phyloP scores from a whole-genome alignment of 1,284 basidiomycete species.

The Hemileia vastatrix region DNA sequence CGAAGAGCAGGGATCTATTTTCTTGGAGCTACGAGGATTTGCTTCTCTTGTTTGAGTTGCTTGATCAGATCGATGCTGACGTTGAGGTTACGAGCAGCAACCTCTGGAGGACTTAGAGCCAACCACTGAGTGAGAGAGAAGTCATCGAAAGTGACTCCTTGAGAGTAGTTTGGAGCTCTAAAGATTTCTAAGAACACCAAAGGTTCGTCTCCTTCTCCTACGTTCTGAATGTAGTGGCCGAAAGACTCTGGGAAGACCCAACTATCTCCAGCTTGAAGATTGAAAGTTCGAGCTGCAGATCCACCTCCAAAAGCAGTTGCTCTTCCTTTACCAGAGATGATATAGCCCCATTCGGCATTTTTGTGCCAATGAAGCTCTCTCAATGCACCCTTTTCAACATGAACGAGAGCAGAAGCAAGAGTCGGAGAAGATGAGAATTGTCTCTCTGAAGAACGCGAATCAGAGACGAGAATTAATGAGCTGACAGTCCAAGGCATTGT shows the following conservation, averaged over 20 bases:
- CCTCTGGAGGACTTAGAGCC: conserved; percentile 21
- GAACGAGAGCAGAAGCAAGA: conserved; percentile 20
- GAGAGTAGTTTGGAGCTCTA: conserved; percentile 13
- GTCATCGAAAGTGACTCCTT: conserved; percentile 19
- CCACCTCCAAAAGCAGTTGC: conserved; percentile 24
- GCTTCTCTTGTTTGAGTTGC: too few species aligned
- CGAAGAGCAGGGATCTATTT: too few species aligned
- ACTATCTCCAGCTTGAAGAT: conserved; percentile 22
- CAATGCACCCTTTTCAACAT: conserved; percentile 17
- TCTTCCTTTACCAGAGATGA: too few species aligned
- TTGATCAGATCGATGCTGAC: conserved; percentile 3
- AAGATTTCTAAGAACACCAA: conserved; percentile 27
- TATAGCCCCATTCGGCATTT: conserved; percentile 16
- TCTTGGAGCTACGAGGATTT: too few species aligned
- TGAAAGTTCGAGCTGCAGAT: conserved; percentile 23
- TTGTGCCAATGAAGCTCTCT: conserved; percentile 28
- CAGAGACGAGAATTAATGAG: too few species aligned
- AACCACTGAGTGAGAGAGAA: conserved; percentile 25
- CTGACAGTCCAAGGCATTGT: too few species aligned
- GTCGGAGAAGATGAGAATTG: conserved; percentile 16
- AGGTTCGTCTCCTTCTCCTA: conserved; percentile 21
- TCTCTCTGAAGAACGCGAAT: too few species aligned
- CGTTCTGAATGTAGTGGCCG: conserved; percentile 28
- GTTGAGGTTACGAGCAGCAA: conserved; percentile 19
- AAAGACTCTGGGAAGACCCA: not conserved